Evolutionary conservation across 2,329 filamentous ascomycete genomes (phyloP), one percentile per base, ranked within the genome.

Genomic region (Arthrobotrys entomopaga): DNA sequence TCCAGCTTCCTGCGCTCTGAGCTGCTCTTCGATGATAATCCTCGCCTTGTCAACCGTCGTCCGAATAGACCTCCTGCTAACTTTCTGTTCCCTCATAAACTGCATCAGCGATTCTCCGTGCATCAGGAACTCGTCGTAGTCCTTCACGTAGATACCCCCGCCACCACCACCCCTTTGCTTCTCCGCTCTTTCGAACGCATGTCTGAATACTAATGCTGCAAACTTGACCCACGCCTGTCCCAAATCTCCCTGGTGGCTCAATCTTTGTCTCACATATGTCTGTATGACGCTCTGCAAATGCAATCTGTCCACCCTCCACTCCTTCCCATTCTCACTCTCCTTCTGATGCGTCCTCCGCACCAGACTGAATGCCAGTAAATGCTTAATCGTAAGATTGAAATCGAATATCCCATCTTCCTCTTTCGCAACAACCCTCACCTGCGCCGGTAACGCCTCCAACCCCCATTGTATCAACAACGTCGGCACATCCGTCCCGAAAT

Each of bases 401-500:
- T 78, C 77, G 8, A 64, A 59, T 52, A 57, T 64, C 6, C 77
- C 76, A 29, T 77, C 74, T 38, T 67, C 76, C 40, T 78, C 77
- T 60, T 77, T 77, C 19, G 78, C 74, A 15, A 78, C 65, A 10
- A 79, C 56, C 29, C 66, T 63, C 20, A 77, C 65, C 8, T 75
- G 50, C 1, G 56, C 42, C 8, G 65, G 70, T 16, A 78, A 54
- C 34, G 67, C 58, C 16, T 73, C 74, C 19, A 79, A 40, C 1
- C 78, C 78, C 64, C 77, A 77, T 26, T 74, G 57, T 11, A 91
- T 81, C 83, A 91, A 86, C 65, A 88, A 88, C 20, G 91, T 87
- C 0, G 89, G 89, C 3, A 90, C 83, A 65, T 88, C 84, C 65
- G 88, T 87, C 46, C 87, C 86, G 63, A 89, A 87, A 77, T 90